Evolutionary conservation across 2,329 filamentous ascomycete genomes (phyloP), one percentile per base, ranked within the genome.

Genomic region (Parascedosporium putredinis): DNA sequence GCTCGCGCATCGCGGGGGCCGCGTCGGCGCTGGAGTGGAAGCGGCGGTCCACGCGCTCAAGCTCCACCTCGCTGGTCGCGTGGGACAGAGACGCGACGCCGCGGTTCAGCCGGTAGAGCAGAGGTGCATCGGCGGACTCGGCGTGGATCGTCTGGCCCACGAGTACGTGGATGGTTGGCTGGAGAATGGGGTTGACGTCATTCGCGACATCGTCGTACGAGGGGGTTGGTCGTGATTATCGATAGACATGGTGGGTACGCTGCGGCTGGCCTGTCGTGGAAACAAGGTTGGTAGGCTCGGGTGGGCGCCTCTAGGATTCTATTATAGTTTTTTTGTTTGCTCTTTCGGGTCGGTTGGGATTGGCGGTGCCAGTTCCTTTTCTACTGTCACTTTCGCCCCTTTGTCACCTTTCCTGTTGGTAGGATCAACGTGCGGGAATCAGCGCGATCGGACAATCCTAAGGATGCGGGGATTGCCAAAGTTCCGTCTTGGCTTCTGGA

Each of bases 131-230:
- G 4, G 36, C 16, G 9, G 18, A n/a, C 18, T 23, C 2, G 18
- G n/a, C 36, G 7, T 22, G 2, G 9, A 40, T 22, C 9, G 36
- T 18, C 36, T 40, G 38, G 20, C 36, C 56, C 9, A 47, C 51
- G n/a, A 61, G 55, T 7, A 61, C 52, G 16, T 61, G 54, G 16
- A 59, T 60, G 3, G 54, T 48, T 4, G 59, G 60, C 27, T 31
- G 27, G 6, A 31, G 27, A 31, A 31, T 12, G 6, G 6, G 27
- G 18, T 40, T 20, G 36, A 9, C 36, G 9, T 40, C 27, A 31
- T 31, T 31, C 12, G 7, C 12, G 7, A 12, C 12, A 12, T 31
- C 27, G 6, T 31, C 27, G 27, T 31, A 31, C 27, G 27, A 12
- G 27, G 27, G 7, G 27, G 27, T 12, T 12, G 6, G 6, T 31